Percentiles rank a stretch among this genome's conserved stretches.
These are phyloP conservation scores for Bretschneidera sinensis DNA, from an alignment of 345 rosid genomes.

Conservation along the genomic window DNA sequence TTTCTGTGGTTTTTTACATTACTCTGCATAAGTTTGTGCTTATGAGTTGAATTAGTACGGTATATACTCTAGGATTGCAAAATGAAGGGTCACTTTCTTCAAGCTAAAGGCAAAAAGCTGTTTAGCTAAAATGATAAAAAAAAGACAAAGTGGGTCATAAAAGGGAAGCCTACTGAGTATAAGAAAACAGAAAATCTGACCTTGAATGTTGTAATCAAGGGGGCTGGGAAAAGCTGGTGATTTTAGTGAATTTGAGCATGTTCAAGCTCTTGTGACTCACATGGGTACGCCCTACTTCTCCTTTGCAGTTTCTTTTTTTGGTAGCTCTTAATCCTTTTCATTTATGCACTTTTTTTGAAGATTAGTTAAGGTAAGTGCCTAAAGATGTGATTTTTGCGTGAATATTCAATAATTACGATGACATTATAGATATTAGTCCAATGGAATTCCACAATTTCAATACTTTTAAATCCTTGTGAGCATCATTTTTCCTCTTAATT, in stretches of 20 bases:
- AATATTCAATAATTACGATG: too few species aligned
- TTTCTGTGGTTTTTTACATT: background rate
- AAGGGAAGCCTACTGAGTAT: too few species aligned
- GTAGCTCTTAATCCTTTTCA: too few species aligned
- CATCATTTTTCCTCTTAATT: too few species aligned
- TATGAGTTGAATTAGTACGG: background rate
- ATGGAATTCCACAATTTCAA: too few species aligned
- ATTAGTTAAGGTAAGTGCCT: too few species aligned
- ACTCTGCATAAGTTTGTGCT: background rate
- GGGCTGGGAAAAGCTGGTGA: background rate
- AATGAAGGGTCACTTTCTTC: background rate
- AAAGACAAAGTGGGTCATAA: conserved; percentile 17
- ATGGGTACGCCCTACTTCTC: conserved; percentile 16
- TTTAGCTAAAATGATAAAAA: conserved; percentile 9
- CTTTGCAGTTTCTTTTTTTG: too few species aligned
- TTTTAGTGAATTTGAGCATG: background rate
- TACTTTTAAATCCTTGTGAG: background rate
- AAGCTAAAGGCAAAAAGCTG: conserved; percentile 9
- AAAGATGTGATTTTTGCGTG: too few species aligned
- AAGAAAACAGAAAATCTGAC: conserved; percentile 9
- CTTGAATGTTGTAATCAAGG: background rate
- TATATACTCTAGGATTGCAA: background rate
- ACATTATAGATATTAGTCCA: too few species aligned
- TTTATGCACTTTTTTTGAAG: too few species aligned
- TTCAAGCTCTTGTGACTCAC: conserved; percentile 9